Evolutionary conservation across 108 stramenopile species (phyloP).

Genomic region (Skeletonema tropicum): DNA sequence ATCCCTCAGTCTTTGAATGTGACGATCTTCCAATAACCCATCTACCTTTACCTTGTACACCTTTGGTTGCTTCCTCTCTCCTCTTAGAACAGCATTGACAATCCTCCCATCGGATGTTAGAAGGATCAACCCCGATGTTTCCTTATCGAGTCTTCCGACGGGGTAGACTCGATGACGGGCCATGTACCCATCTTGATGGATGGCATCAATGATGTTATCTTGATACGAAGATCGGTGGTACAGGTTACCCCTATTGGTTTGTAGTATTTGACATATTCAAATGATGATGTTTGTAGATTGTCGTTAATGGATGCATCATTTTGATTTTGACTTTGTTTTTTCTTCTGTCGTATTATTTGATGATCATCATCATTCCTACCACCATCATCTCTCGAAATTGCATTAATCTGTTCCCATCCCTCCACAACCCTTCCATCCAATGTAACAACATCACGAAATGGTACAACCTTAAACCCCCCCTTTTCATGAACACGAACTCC

Average conservation of each 20-base stretch:
- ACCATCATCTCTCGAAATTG: too few species aligned
- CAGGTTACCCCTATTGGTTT: conserved; percentile 80
- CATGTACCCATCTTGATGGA: conserved; percentile 44
- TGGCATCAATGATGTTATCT: conserved; percentile 66
- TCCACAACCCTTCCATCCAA: conserved; percentile 63
- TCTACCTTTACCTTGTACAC: conserved; percentile 63
- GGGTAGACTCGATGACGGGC: conserved; percentile 74
- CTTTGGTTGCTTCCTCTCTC: conserved; percentile 62
- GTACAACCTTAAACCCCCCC: conserved; percentile 49
- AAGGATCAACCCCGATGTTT: conserved; percentile 73
- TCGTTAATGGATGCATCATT: background rate
- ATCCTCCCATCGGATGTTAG: conserved; percentile 80
- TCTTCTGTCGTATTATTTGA: too few species aligned
- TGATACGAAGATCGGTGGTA: conserved; percentile 70
- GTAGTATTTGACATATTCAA: conserved; percentile 79
- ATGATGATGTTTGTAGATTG: conserved; percentile 17
- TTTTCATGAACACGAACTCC: conserved; percentile 35
- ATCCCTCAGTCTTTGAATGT: conserved; percentile 49
- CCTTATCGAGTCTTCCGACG: conserved; percentile 83
- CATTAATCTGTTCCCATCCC: conserved; percentile 75
- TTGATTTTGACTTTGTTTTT: background rate
- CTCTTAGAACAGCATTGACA: conserved; percentile 69
- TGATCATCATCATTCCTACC: too few species aligned
- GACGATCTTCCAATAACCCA: conserved; percentile 38
- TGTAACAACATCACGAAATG: conserved; percentile 58